Percentiles rank a stretch among this genome's conserved stretches.
phyloP scores from a whole-genome alignment of 2,329 filamentous ascomycete species.

The Colletotrichum tamarilloi region DNA sequence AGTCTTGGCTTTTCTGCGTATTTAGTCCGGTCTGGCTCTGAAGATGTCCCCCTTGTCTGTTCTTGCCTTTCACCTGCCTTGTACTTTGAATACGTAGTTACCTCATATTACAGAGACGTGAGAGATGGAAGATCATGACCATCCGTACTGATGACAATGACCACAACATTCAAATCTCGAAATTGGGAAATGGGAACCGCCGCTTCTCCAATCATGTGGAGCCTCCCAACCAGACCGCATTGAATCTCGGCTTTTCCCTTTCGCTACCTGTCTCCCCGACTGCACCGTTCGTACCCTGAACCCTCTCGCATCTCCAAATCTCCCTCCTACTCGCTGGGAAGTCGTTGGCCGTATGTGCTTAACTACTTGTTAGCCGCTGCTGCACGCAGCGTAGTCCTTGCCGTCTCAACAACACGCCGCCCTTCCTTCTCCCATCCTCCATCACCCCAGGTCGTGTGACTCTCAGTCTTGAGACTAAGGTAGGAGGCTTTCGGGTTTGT shows the following conservation, averaged over 20 bases:
- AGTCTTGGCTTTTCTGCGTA: not conserved
- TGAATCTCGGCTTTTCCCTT: not conserved
- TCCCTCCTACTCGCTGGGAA: not conserved
- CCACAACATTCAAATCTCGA: no score
- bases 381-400: not conserved
- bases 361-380: not conserved
- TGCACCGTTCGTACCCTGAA: not conserved
- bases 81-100: not conserved
- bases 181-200: no score
- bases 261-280: not conserved
- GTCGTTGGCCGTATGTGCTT: not conserved
- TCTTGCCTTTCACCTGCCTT: not conserved
- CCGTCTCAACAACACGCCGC: not conserved
- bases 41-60: not conserved
- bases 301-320: not conserved
- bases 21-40: not conserved
- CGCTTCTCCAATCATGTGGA: not conserved
- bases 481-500: conserved; percentile 29
- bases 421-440: not conserved
- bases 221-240: conserved; percentile 10
- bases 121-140: no score
- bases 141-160: not conserved
- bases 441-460: conserved; percentile 31
- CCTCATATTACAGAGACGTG: no score
- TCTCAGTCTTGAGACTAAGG: conserved; percentile 10